phyloP scores from a whole-genome alignment of 169 alveolate species.

The Sarcocystis neurona region DNA sequence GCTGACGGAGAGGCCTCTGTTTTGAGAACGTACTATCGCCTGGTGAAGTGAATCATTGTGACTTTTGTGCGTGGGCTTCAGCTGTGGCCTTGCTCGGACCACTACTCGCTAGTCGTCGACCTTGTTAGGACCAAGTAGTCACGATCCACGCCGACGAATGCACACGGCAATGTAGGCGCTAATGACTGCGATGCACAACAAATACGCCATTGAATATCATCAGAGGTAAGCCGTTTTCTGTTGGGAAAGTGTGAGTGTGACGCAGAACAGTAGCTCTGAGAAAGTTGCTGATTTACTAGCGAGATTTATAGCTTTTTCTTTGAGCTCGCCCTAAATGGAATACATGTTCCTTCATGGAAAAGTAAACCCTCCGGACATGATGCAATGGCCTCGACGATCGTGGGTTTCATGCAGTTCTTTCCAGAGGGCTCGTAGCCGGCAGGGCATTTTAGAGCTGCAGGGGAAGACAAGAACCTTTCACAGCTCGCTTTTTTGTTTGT shows the following conservation, averaged over 20 bases:
- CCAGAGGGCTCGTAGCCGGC: constrained; percentile 37
- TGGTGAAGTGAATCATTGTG: too few relatives aligned
- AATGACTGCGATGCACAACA: neutral
- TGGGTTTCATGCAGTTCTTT: constrained; percentile 17
- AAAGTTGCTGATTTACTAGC: neutral
- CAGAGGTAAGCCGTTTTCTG: neutral
- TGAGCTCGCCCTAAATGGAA: constrained; percentile 4
- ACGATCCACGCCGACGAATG: neutral
- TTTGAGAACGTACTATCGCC: too few relatives aligned
- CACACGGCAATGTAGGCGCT: neutral
- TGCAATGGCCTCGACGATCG: constrained; percentile 14
- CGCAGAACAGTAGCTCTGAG: neutral
- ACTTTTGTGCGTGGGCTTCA: neutral
- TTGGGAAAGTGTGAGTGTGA: neutral
- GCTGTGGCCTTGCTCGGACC: constrained; percentile 52
- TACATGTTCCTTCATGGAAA: constrained; percentile 8
- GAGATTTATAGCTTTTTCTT: neutral
- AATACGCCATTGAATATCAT: neutral
- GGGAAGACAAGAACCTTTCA: constrained; percentile 18
- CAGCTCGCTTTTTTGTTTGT: constrained; percentile 17
- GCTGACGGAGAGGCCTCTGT: too few relatives aligned
- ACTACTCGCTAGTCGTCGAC: constrained; percentile 24
- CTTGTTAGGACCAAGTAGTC: neutral
- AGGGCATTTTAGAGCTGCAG: constrained; percentile 24
- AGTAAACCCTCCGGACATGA: constrained; percentile 8